Base-by-base conservation (phyloP, 2,329 filamentous ascomycete genomes). In the Alternaria alternata region DNA sequence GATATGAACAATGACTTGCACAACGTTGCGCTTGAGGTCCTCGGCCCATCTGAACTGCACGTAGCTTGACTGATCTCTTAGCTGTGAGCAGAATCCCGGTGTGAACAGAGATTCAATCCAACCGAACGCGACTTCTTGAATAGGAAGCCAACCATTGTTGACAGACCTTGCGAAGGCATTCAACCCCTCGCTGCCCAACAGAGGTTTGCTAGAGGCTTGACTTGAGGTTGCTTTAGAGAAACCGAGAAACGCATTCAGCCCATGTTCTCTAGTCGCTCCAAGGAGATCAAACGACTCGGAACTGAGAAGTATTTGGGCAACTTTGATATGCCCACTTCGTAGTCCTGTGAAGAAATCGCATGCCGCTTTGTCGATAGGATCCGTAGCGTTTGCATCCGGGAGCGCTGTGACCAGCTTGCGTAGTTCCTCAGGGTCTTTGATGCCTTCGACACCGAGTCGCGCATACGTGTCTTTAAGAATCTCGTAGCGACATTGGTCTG, bases 401-500 rank as follows among this genome's bases (percentile, higher is more conserved):
- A 67, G 54, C 7, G 69, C 58, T 16, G 64, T 66, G 39, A 80
- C 47, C 3, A 76, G 57, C 32, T 68, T 62, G 34, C 76, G 71
- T 47, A 81, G 60, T 11, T 71, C 72, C 46, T 82, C 75, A 4
- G 82, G 76, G n/a, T 78, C 75, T 7, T 80, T 80, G 6, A 85
- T 65, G 5, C 76, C 76, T 28, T 83, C 75, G 16, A 88, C 77
- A 1, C 82, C 83, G 24, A 87, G 66, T 61, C 81, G 84, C 47
- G 81, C 80, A 53, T 88, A 82, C 4, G 87, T 75, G 48, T 81
- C 80, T 24, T 83, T 82, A 14, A 85, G 76, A 2, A 84, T 84
- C 52, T 84, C 83, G 65, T 87, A 87, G 67, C 87, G 78, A 74
- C 82, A 85, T 61, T 86, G 81, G 71, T 89, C 88, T 2, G 86